Evolutionary conservation across 169 alveolate species (phyloP).

Genomic region (Amoebophrya sp.): DNA sequence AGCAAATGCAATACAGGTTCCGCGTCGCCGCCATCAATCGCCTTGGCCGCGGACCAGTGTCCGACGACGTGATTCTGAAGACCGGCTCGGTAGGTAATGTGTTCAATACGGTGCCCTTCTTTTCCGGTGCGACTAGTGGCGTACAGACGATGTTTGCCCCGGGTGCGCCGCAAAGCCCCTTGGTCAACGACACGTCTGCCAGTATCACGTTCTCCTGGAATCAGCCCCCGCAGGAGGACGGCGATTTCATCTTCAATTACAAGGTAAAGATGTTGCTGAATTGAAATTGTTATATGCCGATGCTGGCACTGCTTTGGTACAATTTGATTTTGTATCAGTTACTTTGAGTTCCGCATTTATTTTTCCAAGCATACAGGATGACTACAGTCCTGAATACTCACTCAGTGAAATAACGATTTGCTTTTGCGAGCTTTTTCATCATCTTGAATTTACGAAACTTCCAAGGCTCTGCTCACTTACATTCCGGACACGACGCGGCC

Average conservation of each 20-base stretch:
- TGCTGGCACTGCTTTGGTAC: too few species aligned
- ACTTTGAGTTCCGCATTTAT: too few species aligned
- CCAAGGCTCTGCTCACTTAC: background rate
- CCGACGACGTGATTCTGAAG: background rate
- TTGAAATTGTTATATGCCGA: too few species aligned
- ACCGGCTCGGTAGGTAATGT: background rate
- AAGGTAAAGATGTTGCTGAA: too few species aligned
- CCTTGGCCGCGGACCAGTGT: background rate
- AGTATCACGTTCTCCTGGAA: background rate
- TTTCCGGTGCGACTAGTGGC: background rate
- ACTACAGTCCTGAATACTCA: too few species aligned
- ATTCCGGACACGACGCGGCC: background rate
- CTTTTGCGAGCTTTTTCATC: too few species aligned
- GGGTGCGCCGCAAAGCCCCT: too few species aligned
- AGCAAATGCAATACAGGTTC: background rate
- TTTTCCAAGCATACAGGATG: too few species aligned
- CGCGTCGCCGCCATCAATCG: background rate
- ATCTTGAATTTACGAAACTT: too few species aligned
- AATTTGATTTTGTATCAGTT: too few species aligned
- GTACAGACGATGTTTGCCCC: background rate
- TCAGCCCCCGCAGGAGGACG: background rate
- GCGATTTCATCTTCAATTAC: background rate
- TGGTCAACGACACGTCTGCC: background rate
- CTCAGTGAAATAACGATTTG: too few species aligned
- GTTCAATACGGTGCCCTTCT: background rate